phyloP scores from a whole-genome alignment of 176 grass and related monocot species.

The Triticum timopheevii region DNA sequence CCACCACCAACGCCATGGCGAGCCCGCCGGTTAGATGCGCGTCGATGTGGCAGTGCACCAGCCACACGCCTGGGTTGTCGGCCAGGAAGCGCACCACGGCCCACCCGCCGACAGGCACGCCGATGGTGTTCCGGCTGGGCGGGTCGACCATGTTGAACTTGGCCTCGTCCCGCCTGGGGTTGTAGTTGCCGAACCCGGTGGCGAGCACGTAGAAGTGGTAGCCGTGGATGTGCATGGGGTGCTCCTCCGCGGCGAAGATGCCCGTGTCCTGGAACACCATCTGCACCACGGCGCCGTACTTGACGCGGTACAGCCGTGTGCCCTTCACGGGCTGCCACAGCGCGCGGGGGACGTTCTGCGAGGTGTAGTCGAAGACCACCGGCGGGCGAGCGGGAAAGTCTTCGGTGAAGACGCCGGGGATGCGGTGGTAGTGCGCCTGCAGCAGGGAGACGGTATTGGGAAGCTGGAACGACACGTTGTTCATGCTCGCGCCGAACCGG shows the following conservation, averaged over 20 bases:
- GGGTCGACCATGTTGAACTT: constrained; percentile 90
- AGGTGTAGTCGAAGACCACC: constrained; percentile 78
- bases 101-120: constrained; percentile 91
- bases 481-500: constrained; percentile 79
- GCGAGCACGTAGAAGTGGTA: constrained; percentile 93
- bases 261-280: constrained; percentile 86
- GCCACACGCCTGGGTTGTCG: constrained; percentile 90
- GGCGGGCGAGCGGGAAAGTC: constrained; percentile 75
- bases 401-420: constrained; percentile 67
- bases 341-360: constrained; percentile 56
- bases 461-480: constrained; percentile 85
- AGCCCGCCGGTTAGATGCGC: constrained; percentile 63
- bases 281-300: constrained; percentile 74
- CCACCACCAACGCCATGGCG: constrained; percentile 85
- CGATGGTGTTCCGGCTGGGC: constrained; percentile 78
- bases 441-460: constrained; percentile 55
- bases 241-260: constrained; percentile 68
- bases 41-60: constrained; percentile 92
- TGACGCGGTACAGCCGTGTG: constrained; percentile 57
- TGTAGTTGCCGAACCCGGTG: constrained; percentile 78
- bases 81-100: constrained; percentile 77
- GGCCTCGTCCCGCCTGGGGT: constrained; percentile 52
- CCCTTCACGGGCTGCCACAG: constrained; percentile 61
- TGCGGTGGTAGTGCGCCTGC: constrained; percentile 64
- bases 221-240: constrained; percentile 95